phyloP scores from a whole-genome alignment of 768 basidiomycete genomes.

The Russula emetica region DNA sequence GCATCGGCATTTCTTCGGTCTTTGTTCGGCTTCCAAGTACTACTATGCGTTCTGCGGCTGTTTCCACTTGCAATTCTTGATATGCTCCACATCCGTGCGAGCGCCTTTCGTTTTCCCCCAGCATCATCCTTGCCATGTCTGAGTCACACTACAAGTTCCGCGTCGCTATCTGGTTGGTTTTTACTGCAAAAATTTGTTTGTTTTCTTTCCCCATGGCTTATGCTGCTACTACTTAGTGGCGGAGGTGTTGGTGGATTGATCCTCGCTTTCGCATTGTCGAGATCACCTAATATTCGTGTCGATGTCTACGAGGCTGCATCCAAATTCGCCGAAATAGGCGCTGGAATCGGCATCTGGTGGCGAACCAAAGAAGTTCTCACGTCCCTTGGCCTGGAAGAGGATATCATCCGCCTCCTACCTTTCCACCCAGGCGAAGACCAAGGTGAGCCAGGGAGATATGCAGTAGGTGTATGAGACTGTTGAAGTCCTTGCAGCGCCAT shows the following conservation, averaged over 20 bases:
- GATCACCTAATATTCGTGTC: slow-evolving; percentile 31
- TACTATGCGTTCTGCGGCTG: no score
- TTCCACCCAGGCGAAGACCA: slow-evolving; percentile 29
- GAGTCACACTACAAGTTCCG: not conserved
- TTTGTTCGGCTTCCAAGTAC: no score
- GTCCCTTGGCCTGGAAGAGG: slow-evolving; percentile 31
- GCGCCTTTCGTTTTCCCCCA: not conserved
- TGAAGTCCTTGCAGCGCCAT: slow-evolving; percentile 39
- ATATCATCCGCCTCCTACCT: slow-evolving; percentile 29
- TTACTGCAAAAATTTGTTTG: slow-evolving; percentile 8
- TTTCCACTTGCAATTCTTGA: no score
- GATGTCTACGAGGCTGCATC: slow-evolving; percentile 37
- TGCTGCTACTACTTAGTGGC: slow-evolving; percentile 19
- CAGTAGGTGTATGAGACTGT: not conserved
- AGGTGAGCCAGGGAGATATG: not conserved
- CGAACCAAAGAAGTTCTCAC: slow-evolving; percentile 34
- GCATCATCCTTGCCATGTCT: slow-evolving; percentile 3
- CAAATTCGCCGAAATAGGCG: slow-evolving; percentile 34
- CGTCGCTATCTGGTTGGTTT: slow-evolving; percentile 45
- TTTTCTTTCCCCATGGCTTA: slow-evolving; percentile 14
- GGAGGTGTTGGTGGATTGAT: slow-evolving; percentile 35
- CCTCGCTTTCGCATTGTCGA: slow-evolving; percentile 32
- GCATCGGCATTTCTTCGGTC: no score
- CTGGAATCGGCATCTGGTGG: slow-evolving; percentile 38
- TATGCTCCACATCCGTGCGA: no score